Base-by-base conservation (phyloP, 2,329 filamentous ascomycete species). In the Aphanocladium album region DNA sequence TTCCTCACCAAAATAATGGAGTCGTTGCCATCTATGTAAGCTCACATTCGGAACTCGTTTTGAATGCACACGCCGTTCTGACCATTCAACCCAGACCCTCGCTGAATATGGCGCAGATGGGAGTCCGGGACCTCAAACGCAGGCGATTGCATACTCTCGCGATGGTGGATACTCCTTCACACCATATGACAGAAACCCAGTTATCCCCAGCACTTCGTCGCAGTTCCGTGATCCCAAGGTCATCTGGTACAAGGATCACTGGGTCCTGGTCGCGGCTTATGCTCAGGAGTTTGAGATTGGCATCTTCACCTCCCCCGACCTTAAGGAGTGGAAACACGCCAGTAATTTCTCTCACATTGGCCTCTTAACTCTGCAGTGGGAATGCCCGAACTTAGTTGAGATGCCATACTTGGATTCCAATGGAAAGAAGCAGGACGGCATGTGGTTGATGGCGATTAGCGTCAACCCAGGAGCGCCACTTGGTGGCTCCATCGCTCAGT, bases 211-310 rank as follows among this genome's bases (percentile, higher is more conserved):
- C 67, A 76, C 76, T 61, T 77, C 80, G 19, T 76, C 71, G 6
- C 79, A 86, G 63, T 89, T 89, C 73, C 82, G 86, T 25, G 86
- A 89, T 64, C 86, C 87, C 1, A 86, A 88, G 66, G 84, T 89
- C 2, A 76, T 86, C 49, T 83, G 83, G 76, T 81, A 86, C 63
- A 72, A 77, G 1, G 68, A 79, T 46, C 72, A 76, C 19, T 88
- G 85, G 85, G 80, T 85, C 43, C 83, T 85, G 78, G 77, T 80
- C 0, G 64, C 86, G 2, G 75, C 84, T 0, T 85, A 82, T 60
- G 57, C 71, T 0, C 63, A 66, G 6, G 83, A 85, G 41, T 85
- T 83, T 63, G 73, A 76, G 11, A 76, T 89, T 49, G 83, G 82
- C n/a, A 78, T 89, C 64, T 88, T 79, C 70, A 86, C 83, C 1